Conservation (phyloP, 1,284 basidiomycete genomes). For the Sanghuangporus weigelae region DNA sequence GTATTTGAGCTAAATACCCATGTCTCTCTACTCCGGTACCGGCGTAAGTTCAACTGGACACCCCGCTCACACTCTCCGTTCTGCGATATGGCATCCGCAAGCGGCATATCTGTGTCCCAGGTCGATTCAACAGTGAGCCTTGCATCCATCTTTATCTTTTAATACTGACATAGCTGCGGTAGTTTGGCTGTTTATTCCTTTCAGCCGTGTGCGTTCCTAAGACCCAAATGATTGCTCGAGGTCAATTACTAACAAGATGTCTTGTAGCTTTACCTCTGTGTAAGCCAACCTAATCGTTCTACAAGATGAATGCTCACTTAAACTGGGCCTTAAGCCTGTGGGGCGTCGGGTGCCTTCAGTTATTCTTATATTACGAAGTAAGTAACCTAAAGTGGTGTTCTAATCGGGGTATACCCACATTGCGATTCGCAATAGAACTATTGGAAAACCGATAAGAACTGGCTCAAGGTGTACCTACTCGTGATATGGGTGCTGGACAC, state of each 20-base stretch:
- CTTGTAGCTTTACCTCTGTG: neutral
- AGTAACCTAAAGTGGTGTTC: neutral
- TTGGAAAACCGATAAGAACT: neutral
- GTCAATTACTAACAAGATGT: neutral
- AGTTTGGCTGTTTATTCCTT: neutral
- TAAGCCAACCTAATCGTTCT: neutral
- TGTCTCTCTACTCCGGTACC: too few species aligned
- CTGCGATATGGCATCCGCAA: neutral
- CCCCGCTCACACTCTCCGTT: too few species aligned
- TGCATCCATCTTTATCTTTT: neutral
- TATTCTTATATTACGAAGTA: neutral
- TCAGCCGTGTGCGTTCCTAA: neutral
- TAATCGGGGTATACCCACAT: neutral
- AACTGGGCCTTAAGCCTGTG: neutral
- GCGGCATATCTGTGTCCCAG: neutral
- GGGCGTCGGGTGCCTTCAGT: neutral
- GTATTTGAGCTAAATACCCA: too few species aligned
- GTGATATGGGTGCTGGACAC: neutral
- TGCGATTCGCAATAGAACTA: neutral
- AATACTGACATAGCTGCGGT: neutral
- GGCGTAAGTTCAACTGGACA: too few species aligned
- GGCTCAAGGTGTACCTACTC: neutral
- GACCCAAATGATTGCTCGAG: neutral
- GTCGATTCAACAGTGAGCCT: neutral
- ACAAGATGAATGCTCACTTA: neutral